These are phyloP conservation scores for Debaryomyces castellii DNA, from an alignment of 805 yeast genomes.

Conservation along the genomic window DNA sequence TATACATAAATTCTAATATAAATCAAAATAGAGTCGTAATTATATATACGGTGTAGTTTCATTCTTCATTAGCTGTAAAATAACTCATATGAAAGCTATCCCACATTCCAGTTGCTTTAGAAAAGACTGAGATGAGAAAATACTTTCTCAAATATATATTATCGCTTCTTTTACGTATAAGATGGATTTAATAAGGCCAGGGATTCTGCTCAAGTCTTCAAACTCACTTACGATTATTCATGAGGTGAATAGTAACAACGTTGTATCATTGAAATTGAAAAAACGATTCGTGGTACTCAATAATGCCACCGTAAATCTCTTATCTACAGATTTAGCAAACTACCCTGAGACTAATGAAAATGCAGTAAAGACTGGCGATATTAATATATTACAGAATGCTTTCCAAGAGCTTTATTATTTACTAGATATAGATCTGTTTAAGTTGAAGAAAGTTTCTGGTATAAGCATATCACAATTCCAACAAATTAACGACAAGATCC, in stretches of 20 bases:
- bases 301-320: slow-evolving; percentile 16
- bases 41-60: too few species aligned
- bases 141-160: not conserved
- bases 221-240: slow-evolving; percentile 3
- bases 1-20: slow-evolving; percentile 1
- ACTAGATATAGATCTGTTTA: slow-evolving; percentile 19
- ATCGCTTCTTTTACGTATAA: not conserved
- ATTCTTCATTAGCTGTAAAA: too few species aligned
- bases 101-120: too few species aligned
- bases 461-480: slow-evolving; percentile 9
- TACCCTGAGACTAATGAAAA: not conserved
- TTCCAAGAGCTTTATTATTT: slow-evolving; percentile 24
- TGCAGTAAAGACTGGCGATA: slow-evolving; percentile 4
- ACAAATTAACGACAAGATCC: slow-evolving; percentile 8
- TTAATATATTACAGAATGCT: slow-evolving; percentile 13
- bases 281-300: slow-evolving; percentile 18
- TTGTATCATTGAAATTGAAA: slow-evolving; percentile 25
- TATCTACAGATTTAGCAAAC: slow-evolving; percentile 16
- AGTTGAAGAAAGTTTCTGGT: slow-evolving; percentile 10
- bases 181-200: slow-evolving; percentile 14
- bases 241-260: slow-evolving; percentile 29
- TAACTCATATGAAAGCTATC: too few species aligned
- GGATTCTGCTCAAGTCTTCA: slow-evolving; percentile 8
- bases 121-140: too few species aligned
- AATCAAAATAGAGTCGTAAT: not conserved